Percentiles rank a stretch among this genome's conserved stretches.
Evolutionary conservation across 1,284 basidiomycete genomes (phyloP).

Genomic region (Irpex rosettiformis): DNA sequence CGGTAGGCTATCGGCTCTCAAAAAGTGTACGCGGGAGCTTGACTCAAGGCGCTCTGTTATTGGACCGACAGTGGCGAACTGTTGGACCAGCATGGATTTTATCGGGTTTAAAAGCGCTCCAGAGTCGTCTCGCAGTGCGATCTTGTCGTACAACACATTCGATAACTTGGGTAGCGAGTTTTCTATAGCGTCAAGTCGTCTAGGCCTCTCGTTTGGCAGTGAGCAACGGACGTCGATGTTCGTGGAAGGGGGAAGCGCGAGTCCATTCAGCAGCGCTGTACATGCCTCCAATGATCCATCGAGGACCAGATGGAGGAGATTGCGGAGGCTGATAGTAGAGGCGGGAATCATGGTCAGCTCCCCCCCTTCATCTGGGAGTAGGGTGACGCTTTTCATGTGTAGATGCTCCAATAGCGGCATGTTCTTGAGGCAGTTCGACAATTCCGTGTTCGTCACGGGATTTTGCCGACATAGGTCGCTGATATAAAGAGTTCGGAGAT

Average conservation of each 20-base stretch:
- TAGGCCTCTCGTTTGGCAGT: not conserved
- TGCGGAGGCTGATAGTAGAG: not conserved
- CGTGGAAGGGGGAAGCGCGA: not conserved
- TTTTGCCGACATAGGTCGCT: not conserved
- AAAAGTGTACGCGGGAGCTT: not conserved
- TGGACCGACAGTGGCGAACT: not conserved
- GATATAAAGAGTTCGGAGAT: not conserved
- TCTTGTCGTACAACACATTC: not conserved
- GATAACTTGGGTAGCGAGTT: not conserved
- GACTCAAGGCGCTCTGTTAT: not conserved
- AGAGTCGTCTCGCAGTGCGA: too few relatives aligned
- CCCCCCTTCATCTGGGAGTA: too few relatives aligned
- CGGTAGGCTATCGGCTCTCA: not conserved
- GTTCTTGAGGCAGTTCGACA: not conserved
- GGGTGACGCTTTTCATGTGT: too few relatives aligned
- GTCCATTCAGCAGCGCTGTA: not conserved
- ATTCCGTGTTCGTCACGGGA: not conserved
- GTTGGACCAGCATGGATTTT: not conserved
- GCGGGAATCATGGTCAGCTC: too few relatives aligned
- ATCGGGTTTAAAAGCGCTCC: not conserved
- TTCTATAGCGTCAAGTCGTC: not conserved
- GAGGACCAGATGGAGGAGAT: not conserved
- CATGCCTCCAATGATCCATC: not conserved
- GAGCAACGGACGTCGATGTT: not conserved
- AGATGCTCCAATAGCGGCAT: not conserved